Evolutionary conservation across 1,139 yeast species (phyloP).

Genomic region (Hanseniaspora gamundiae): DNA sequence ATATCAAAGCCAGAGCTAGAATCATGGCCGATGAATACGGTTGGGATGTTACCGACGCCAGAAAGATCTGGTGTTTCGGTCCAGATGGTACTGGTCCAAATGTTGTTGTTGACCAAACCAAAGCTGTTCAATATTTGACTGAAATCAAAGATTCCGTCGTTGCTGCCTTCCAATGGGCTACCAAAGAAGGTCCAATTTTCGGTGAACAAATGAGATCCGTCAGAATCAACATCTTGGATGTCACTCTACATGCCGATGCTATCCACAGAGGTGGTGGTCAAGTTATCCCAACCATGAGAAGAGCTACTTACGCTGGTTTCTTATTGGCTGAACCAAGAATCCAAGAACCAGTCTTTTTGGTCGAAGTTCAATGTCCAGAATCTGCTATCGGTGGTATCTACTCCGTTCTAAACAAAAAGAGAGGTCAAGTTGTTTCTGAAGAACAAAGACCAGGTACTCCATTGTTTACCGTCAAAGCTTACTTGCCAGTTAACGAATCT

Average conservation of each 20-base stretch:
- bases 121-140: conserved; percentile 98
- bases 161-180: conserved; percentile 99
- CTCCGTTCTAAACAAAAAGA: conserved; percentile 98
- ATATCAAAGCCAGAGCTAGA: conserved; percentile 99
- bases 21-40: conserved; percentile 97
- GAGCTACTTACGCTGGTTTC: conserved; percentile 97
- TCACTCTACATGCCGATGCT: conserved; percentile 99
- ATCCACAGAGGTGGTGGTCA: conserved; percentile 99
- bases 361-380: conserved; percentile 99
- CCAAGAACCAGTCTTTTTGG: conserved; percentile 99
- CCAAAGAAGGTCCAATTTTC: conserved; percentile 98
- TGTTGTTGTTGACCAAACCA: conserved; percentile 98
- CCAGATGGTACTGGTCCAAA: conserved; percentile 99
- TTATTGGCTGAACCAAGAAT: conserved; percentile 97
- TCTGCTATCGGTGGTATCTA: conserved; percentile 99
- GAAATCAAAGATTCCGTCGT: conserved; percentile 99
- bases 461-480: conserved; percentile 97
- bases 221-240: conserved; percentile 97
- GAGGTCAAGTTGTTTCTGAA: conserved; percentile 99
- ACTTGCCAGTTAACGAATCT: conserved; percentile 99
- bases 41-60: conserved; percentile 99
- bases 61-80: conserved; percentile 99
- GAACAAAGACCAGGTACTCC: conserved; percentile 99
- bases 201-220: conserved; percentile 95
- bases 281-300: conserved; percentile 99